Base-by-base conservation (phyloP, 2,329 filamentous ascomycete species). In the Grosmannia clavigera region DNA sequence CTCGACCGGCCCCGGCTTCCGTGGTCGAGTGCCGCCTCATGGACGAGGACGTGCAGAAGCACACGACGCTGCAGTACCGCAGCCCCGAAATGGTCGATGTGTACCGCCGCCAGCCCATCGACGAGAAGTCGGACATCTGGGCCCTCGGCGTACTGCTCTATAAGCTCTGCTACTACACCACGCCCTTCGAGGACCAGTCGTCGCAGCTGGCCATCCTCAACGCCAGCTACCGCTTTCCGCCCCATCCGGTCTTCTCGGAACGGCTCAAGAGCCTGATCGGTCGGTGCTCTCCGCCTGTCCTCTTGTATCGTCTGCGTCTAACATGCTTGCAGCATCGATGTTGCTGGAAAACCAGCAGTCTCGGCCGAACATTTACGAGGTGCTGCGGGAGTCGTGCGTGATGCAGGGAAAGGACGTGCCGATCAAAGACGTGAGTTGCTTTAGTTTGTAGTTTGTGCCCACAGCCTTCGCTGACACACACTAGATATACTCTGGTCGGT, bases 21-120 rank as follows among this genome's bases (percentile, higher is more conserved):
- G 87, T 92, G 7, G 85, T 86, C 48, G 94, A 99, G 73, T 96
- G 92, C 65, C 85, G 92, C 61, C 73, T 95, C 66, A 90, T 97
- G 69, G 94, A 99, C 72, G 94, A 99, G 70, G 94, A 99, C 73
- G 87, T 99, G 14, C 94, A 97, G 73, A 89, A 90, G 68, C 92
- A 99, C 71, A 99, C 94, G 0, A 99, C 94, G 0, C 81, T 99
- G 74, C 94, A 99, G 72, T 99, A 99, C 72, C 83, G 94, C 65
- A 97, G 92, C 70, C 94, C 94, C 6, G 94, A 99, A 74, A 99
- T 99, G 94, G 86, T 99, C 62, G 94, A 99, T 69, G 94, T 99
- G 29, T 99, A 96, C 74, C 82, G 92, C 64, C 96, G 95, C 73
- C 90, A 92, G 67, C 91, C 94, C 0, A 96, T 99, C 69, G 90